These are phyloP conservation scores for Vitis vinifera DNA, from an alignment of 164 flowering plant species.

Conservation along the genomic window DNA sequence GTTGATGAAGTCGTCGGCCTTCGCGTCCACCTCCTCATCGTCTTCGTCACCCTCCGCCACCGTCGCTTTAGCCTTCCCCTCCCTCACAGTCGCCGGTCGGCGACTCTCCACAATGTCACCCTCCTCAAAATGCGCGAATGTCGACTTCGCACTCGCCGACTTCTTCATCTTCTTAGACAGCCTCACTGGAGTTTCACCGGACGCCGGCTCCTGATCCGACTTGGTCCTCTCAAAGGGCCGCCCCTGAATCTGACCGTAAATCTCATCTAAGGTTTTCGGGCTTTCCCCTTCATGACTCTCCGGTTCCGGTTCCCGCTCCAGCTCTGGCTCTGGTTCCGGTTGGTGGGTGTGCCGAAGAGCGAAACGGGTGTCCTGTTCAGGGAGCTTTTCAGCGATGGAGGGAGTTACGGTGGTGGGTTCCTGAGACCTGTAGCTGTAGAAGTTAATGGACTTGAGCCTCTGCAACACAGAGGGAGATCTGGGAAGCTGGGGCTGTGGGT, in stretches of 20 bases:
- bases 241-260: slow-evolving; percentile 27
- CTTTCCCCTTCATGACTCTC: neutral
- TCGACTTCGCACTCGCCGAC: slow-evolving; percentile 61
- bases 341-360: neutral
- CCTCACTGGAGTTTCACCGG: slow-evolving; percentile 40
- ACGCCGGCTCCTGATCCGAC: slow-evolving; percentile 52
- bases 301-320: neutral
- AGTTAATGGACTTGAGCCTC: slow-evolving; percentile 54
- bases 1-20: slow-evolving; percentile 53
- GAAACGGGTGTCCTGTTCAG: slow-evolving; percentile 10
- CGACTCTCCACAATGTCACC: slow-evolving; percentile 27
- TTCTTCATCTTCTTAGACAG: slow-evolving; percentile 59
- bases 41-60: slow-evolving; percentile 13
- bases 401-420: slow-evolving; percentile 12
- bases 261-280: slow-evolving; percentile 25
- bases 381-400: slow-evolving; percentile 3
- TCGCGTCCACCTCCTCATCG: slow-evolving; percentile 45
- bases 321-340: neutral
- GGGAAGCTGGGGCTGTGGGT: slow-evolving; percentile 2
- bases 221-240: slow-evolving; percentile 28
- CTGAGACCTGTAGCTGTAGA: slow-evolving; percentile 26
- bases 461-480: slow-evolving; percentile 48
- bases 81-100: slow-evolving; percentile 35
- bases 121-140: slow-evolving; percentile 42
- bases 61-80: slow-evolving; percentile 9